Percentiles rank a stretch among this genome's conserved stretches.
Evolutionary conservation across 768 basidiomycete species (phyloP).

Genomic region (Rhizopogon vesiculosus): DNA sequence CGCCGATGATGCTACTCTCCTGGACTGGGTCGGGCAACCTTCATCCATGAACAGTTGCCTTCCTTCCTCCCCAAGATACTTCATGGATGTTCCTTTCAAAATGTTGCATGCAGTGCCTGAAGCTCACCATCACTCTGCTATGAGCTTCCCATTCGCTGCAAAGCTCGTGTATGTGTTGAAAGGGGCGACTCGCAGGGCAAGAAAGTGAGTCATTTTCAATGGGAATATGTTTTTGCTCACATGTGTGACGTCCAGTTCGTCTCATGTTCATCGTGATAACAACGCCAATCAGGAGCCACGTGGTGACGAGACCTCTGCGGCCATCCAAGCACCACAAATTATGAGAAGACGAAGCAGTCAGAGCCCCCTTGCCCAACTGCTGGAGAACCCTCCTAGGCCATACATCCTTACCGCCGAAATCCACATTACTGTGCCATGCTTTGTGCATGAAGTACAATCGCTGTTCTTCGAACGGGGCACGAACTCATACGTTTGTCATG

Average conservation of each 20-base stretch:
- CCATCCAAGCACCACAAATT: not conserved
- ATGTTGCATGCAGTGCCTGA: not conserved
- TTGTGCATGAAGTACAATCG: not conserved
- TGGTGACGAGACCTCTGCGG: too few species aligned
- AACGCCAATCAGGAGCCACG: not conserved
- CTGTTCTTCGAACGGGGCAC: not conserved
- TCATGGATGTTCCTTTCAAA: not conserved
- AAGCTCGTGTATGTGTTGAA: not conserved
- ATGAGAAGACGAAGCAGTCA: not conserved
- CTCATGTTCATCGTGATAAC: not conserved
- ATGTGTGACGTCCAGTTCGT: not conserved
- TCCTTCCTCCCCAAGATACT: slow-evolving; percentile 4
- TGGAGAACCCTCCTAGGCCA: not conserved
- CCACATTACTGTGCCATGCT: not conserved
- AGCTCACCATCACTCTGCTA: not conserved
- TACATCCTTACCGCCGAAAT: not conserved
- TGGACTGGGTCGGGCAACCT: slow-evolving; percentile 8
- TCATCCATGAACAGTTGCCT: slow-evolving; percentile 2
- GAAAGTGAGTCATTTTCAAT: not conserved
- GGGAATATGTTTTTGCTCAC: not conserved
- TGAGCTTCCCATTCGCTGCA: not conserved
- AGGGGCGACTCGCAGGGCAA: not conserved
- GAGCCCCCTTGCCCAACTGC: not conserved
- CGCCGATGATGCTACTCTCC: slow-evolving; percentile 6
- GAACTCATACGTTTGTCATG: not conserved